phyloP scores from a whole-genome alignment of 2,329 filamentous ascomycete genomes.

The Aspergillus sp. region DNA sequence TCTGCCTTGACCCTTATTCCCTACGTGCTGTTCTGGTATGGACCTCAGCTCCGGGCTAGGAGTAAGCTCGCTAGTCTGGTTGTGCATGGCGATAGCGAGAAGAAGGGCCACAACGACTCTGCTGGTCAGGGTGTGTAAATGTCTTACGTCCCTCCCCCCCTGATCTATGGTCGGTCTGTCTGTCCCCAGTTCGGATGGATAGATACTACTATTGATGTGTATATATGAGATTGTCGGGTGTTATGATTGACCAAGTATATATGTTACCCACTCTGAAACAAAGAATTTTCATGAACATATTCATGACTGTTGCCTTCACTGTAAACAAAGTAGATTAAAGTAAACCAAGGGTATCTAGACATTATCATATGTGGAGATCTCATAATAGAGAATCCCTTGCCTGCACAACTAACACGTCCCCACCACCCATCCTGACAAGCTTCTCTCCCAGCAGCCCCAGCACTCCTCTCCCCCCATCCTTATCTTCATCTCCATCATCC shows the following conservation, averaged over 20 bases:
- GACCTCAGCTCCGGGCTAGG: constrained; percentile 31
- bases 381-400: constrained; percentile 43
- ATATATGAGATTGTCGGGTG: constrained; percentile 2
- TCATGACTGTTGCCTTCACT: not conserved
- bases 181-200: no score
- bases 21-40: constrained; percentile 34
- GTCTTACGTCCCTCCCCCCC: not conserved
- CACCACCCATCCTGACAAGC: constrained; percentile 61
- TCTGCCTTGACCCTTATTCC: constrained; percentile 38
- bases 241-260: not conserved
- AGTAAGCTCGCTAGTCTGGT: constrained; percentile 31
- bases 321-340: no score
- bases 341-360: not conserved
- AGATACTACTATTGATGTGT: not conserved
- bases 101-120: not conserved
- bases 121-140: constrained; percentile 1
- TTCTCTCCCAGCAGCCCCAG: constrained; percentile 40
- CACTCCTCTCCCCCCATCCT: constrained; percentile 21
- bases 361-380: not conserved
- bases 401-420: constrained; percentile 71
- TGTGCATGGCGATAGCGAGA: not conserved
- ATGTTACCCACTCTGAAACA: not conserved
- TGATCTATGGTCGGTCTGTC: no score
- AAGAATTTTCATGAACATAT: not conserved
- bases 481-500: constrained; percentile 34